These are phyloP conservation scores for Solanum clarkiae DNA, from an alignment of 257 asterid genomes.

Conservation along the genomic window DNA sequence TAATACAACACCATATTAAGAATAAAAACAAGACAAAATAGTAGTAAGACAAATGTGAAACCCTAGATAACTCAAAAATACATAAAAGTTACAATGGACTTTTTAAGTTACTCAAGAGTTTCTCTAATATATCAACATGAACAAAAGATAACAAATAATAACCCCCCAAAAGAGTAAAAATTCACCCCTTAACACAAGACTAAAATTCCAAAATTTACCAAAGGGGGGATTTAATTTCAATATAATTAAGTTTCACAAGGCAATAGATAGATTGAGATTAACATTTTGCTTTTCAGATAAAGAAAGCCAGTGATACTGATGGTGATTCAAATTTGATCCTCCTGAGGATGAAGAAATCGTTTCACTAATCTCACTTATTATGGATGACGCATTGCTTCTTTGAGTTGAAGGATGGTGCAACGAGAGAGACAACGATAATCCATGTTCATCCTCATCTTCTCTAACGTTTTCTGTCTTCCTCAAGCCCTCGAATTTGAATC, in stretches of 20 bases:
- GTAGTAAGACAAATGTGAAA: neutral
- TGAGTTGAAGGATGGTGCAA: constrained; percentile 27
- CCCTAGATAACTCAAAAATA: neutral
- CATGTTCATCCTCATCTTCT: constrained; percentile 19
- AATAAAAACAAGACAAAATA: neutral
- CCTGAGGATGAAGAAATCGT: constrained; percentile 19
- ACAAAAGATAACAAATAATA: neutral
- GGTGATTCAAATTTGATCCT: neutral
- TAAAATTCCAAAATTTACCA: neutral
- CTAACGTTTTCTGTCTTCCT: neutral
- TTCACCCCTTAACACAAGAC: neutral
- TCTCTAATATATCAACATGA: neutral
- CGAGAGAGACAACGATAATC: constrained; percentile 47
- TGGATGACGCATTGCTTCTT: constrained; percentile 29
- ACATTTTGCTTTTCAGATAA: constrained; percentile 1
- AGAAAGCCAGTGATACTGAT: constrained; percentile 5
- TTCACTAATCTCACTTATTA: constrained; percentile 47
- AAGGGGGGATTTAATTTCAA: neutral
- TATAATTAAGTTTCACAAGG: constrained; percentile 1
- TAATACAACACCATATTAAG: neutral
- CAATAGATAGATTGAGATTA: constrained; percentile 58
- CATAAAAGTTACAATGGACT: neutral
- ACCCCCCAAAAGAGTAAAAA: neutral
- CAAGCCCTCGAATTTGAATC: constrained; percentile 4
- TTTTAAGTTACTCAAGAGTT: neutral